These are phyloP conservation scores for Neopestalotiopsis sp. DNA, from an alignment of 2,329 filamentous ascomycete species.

Conservation along the genomic window DNA sequence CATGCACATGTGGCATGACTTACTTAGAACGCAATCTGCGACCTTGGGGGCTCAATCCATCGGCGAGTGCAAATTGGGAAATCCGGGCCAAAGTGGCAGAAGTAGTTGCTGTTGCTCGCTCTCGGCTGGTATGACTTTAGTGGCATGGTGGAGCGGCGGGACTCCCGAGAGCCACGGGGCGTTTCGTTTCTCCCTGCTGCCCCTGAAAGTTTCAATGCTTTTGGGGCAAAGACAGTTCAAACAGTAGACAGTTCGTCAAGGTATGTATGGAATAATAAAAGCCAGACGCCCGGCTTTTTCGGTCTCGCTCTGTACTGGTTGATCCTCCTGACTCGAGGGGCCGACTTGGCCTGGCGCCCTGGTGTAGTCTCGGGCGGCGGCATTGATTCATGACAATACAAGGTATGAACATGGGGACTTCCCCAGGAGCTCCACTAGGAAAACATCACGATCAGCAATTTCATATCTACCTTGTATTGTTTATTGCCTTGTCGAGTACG, in stretches of 20 bases:
- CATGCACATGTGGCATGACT: neutral
- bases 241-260: neutral
- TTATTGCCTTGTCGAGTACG: neutral
- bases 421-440: neutral
- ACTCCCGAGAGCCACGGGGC: neutral
- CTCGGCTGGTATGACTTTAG: neutral
- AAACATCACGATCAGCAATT: neutral
- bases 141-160: neutral
- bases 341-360: neutral
- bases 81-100: neutral
- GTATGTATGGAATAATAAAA: neutral
- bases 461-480: neutral
- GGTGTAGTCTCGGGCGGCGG: neutral
- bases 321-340: neutral
- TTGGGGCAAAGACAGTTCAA: neutral
- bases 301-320: neutral
- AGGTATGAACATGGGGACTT: neutral
- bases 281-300: neutral
- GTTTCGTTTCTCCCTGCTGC: neutral
- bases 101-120: neutral
- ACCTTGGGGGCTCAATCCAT: neutral
- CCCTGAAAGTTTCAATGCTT: neutral
- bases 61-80: neutral
- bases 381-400: constrained; percentile 1
- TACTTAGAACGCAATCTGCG: neutral